Evolutionary conservation across 495 filamentous ascomycete species (phyloP).

Genomic region (Cryomyces antarcticus): DNA sequence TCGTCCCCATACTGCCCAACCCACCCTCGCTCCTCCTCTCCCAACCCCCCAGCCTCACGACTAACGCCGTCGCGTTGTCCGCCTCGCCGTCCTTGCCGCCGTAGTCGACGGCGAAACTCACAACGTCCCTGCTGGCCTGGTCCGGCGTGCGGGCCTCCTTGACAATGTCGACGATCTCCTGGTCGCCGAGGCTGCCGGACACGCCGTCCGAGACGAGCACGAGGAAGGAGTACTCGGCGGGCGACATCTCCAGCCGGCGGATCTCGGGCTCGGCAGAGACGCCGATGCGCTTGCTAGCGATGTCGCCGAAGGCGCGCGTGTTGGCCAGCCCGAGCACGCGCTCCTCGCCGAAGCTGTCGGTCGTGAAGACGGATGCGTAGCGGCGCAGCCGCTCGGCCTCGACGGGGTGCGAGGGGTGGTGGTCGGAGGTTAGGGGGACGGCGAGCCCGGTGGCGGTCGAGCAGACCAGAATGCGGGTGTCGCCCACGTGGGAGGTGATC

Average conservation of each 20-base stretch:
- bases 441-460: constrained; percentile 57
- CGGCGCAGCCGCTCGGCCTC: constrained; percentile 70
- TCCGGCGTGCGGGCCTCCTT: constrained; percentile 87
- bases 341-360: constrained; percentile 93
- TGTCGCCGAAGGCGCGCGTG: constrained; percentile 82
- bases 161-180: constrained; percentile 88
- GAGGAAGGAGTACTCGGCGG: constrained; percentile 72
- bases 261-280: constrained; percentile 88
- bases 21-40: constrained; percentile 80
- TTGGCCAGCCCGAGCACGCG: constrained; percentile 87
- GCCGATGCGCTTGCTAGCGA: constrained; percentile 73
- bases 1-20: constrained; percentile 70
- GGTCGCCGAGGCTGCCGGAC: constrained; percentile 59
- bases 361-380: constrained; percentile 70
- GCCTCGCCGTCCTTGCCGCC: constrained; percentile 47
- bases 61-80: constrained; percentile 91
- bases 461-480: constrained; percentile 78
- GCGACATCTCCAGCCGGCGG: constrained; percentile 44
- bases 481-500: constrained; percentile 78
- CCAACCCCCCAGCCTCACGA: constrained; percentile 84
- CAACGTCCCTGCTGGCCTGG: constrained; percentile 56
- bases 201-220: constrained; percentile 80
- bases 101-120: constrained; percentile 74
- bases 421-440: constrained; percentile 63
- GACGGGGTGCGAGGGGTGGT: constrained; percentile 70